These are phyloP conservation scores for Teratosphaeriaceae sp. DNA, from an alignment of 2,329 filamentous ascomycete genomes.

Conservation along the genomic window DNA sequence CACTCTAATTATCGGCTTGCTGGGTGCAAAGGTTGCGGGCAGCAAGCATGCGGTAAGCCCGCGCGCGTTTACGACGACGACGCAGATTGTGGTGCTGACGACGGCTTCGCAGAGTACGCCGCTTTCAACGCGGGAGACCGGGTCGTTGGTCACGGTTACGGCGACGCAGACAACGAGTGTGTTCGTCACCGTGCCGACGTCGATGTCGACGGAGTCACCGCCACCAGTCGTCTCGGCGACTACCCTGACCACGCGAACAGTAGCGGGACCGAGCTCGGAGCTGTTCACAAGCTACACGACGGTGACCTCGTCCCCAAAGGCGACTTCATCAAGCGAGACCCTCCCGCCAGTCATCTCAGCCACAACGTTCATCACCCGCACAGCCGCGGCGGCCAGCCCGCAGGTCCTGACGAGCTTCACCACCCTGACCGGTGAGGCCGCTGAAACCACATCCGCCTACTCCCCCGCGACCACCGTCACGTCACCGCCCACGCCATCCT, in stretches of 20 bases:
- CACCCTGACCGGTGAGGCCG: no score
- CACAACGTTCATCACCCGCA: neutral
- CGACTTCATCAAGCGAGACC: neutral
- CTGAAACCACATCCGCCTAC: no score
- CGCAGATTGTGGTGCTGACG: neutral
- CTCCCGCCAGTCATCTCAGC: neutral
- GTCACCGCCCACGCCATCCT: no score
- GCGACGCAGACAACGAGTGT: neutral
- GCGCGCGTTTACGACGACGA: neutral
- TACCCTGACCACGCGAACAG: neutral
- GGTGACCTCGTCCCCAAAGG: neutral
- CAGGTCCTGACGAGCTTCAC: no score
- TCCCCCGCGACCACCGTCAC: no score
- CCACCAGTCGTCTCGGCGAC: neutral
- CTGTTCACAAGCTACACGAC: neutral
- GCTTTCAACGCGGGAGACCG: neutral
- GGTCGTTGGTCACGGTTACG: no score
- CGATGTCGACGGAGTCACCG: neutral
- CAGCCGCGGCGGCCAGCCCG: no score
- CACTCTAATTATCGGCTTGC: neutral
- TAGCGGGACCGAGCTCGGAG: neutral
- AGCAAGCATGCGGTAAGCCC: neutral
- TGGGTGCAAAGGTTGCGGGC: neutral
- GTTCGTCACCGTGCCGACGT: neutral
- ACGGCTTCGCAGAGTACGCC: neutral